These are phyloP conservation scores for Aspergillus transmontanensis DNA, from an alignment of 2,329 filamentous ascomycete genomes.

Conservation along the genomic window DNA sequence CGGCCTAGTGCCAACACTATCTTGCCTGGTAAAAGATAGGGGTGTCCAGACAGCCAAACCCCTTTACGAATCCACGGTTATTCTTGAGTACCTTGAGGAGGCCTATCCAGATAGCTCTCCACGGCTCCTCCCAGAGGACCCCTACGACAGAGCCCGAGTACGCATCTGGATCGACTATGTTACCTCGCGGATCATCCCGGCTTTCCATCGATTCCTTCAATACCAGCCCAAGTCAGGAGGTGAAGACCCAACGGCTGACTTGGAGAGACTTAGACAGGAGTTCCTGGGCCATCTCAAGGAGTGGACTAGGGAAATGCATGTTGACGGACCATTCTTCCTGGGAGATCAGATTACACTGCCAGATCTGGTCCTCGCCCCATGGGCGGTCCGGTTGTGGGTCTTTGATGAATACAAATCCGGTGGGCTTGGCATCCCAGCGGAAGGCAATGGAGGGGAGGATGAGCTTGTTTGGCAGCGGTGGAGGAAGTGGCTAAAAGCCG, in stretches of 20 bases:
- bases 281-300: slow-evolving; percentile 62
- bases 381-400: slow-evolving; percentile 71
- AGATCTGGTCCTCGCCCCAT: slow-evolving; percentile 72
- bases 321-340: slow-evolving; percentile 67
- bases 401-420: slow-evolving; percentile 73
- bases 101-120: slow-evolving; percentile 58
- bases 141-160: slow-evolving; percentile 66
- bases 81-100: slow-evolving; percentile 77
- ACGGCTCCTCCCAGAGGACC: slow-evolving; percentile 60
- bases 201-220: slow-evolving; percentile 65
- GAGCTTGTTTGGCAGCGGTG: slow-evolving; percentile 66
- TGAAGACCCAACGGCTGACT: slow-evolving; percentile 34
- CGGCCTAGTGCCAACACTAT: slow-evolving; percentile 73
- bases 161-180: slow-evolving; percentile 77
- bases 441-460: slow-evolving; percentile 54
- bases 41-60: slow-evolving; percentile 51
- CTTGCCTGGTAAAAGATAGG: slow-evolving; percentile 21
- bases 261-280: slow-evolving; percentile 59
- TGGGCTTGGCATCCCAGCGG: slow-evolving; percentile 53
- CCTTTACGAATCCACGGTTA: slow-evolving; percentile 71
- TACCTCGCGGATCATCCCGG: slow-evolving; percentile 66
- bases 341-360: slow-evolving; percentile 66
- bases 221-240: slow-evolving; percentile 38
- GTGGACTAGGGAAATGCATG: slow-evolving; percentile 64
- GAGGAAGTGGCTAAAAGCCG: slow-evolving; percentile 64